Evolutionary conservation across 2,329 filamentous ascomycete species (phyloP), one percentile per base, ranked within the genome.

Genomic region (Paracorniculantispora psalliotae): DNA sequence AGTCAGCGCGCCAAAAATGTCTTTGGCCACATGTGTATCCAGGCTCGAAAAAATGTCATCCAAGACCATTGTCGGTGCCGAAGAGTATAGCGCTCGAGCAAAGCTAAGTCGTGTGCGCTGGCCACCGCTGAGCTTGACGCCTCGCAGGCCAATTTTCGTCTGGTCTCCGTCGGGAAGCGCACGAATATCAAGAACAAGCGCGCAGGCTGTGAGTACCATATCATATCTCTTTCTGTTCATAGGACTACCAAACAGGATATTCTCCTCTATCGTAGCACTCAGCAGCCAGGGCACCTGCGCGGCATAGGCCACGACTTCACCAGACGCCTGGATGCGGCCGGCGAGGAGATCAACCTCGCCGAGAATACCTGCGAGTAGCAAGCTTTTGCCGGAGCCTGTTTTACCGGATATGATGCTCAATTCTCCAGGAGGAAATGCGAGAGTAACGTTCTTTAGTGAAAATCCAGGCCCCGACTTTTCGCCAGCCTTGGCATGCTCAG

Each of bases 381-480:
- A 37, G 8, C 13, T 56, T 25, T 56, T 56, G 6, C 52, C 52
- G 2, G 25, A 46, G 4, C 52, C 52, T 21, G 35, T 44, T 23
- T 56, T 56, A 6, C 52, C 52, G 19, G 41, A 56, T 4, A 56
- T 47, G n/a, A 56, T 44, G n/a, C 39, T 46, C 5, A 56, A 28
- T 17, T 15, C 39, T 4, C 41, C 52, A 21, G 7, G 2, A 23
- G 52, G 52, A 21, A 56, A 56, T 26, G 7, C 17, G 1, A 56
- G 15, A 39, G 8, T 56, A n/a, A 56, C n/a, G 4, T 37, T 26
- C 8, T 23, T 5, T 2, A 56, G 39, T n/a, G 30, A 19, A 25
- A 56, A 56, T 19, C 7, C 15, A 41, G 37, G 5, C n/a, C 17
- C 37, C 4, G 37, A 17, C 35, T 44, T 47, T 25, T 46, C 41